Base-by-base conservation (phyloP, 2,329 filamentous ascomycete genomes). In the Ambrosiella beaveri region DNA sequence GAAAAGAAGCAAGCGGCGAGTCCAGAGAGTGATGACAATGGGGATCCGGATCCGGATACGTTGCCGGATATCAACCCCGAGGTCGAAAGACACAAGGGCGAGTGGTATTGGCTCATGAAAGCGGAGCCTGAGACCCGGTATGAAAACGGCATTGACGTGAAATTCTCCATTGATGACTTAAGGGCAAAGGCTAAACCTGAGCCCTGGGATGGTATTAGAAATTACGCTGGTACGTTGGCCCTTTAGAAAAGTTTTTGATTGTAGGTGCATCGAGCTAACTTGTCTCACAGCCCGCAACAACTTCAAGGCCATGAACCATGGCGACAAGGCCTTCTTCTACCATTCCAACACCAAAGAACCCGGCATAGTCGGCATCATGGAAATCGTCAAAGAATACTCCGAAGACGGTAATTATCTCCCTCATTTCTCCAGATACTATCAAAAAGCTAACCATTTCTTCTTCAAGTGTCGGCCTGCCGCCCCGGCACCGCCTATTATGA, bases 261-360 rank as follows among this genome's bases (percentile, higher is more conserved):
- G 8, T 41, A 36, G 3, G 19, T 9, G n/a, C 36, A 53, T 38
- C 51, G 4, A 39, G 51, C 54, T 35, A 37, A 38, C 7, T 36
- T 36, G 15, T 1, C 41, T 12, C 2, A 50, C 41, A 69, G 91
- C 91, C 6, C 81, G 88, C 35, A 97, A 96, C 66, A 88, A 96
- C 67, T 83, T 98, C 71, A 81, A 87, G 37, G 80, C 82, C 7
- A 98, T 98, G 93, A 89, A 87, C 65, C 82, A 83, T 58, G 90
- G 90, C 55, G 93, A 98, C 66, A 75, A 90, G 38, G 90, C 89
- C 35, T 97, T 98, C 72, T 97, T 98, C 73, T 97, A 97, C 68
- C 91, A 96, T 70, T 95, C 87, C 52, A 95, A 93, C 65, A 93
- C 87, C 71, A 95, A 94, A 68, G 79, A 84, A 27, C 89, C 90